Evolutionary conservation across 805 yeast species (phyloP).

Genomic region (Spathaspora arborariae): DNA sequence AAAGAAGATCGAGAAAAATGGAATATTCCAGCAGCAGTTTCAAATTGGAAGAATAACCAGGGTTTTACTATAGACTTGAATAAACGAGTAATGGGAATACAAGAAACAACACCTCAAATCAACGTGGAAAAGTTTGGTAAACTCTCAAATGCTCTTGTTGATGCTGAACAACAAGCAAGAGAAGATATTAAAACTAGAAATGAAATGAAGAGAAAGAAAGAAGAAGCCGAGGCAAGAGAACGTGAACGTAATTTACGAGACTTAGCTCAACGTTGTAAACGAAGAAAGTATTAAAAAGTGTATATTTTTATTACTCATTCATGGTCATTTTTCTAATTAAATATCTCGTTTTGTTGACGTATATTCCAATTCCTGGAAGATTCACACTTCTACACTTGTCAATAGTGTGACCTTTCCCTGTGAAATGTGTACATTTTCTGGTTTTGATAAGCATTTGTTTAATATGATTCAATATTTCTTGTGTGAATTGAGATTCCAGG

Average conservation of each 20-base stretch:
- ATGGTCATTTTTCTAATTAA: too few relatives aligned
- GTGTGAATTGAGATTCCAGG: too few relatives aligned
- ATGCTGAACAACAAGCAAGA: constrained; percentile 44
- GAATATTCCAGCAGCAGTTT: constrained; percentile 87
- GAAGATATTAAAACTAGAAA: constrained; percentile 12
- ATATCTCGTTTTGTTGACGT: too few relatives aligned
- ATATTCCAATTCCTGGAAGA: too few relatives aligned
- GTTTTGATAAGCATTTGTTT: too few relatives aligned
- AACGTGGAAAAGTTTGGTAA: constrained; percentile 57
- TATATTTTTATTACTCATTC: constrained; percentile 1
- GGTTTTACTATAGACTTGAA: constrained; percentile 84
- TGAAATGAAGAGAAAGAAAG: constrained; percentile 2
- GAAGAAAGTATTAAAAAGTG: constrained; percentile 1
- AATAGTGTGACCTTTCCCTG: too few relatives aligned
- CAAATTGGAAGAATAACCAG: constrained; percentile 93
- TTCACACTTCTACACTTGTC: too few relatives aligned
- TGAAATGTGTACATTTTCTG: too few relatives aligned
- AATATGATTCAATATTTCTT: too few relatives aligned
- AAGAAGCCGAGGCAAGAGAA: constrained; percentile 14
- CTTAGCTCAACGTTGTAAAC: constrained; percentile 24
- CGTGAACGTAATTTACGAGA: constrained; percentile 11
- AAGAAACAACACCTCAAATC: constrained; percentile 23
- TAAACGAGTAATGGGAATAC: constrained; percentile 47
- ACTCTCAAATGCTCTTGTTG: constrained; percentile 67
- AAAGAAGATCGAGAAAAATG: constrained; percentile 75